Evolutionary conservation across 768 basidiomycete genomes (phyloP), one percentile per base, ranked within the genome.

Genomic region (Rhizopogon vesiculosus): DNA sequence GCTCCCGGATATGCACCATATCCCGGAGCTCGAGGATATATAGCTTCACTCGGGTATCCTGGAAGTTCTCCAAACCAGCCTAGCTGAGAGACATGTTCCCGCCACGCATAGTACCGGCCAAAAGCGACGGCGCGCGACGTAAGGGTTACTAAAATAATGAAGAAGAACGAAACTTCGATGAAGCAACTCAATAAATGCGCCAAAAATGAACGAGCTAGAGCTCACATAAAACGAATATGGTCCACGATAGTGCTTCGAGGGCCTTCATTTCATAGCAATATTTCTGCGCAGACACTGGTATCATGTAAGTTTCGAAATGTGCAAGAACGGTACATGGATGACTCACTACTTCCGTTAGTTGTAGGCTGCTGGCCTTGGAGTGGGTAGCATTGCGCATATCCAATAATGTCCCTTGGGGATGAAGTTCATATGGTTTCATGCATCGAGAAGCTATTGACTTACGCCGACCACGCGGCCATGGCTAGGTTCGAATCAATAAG

Each of bases 181-280:
- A 43, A 52, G 49, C 8, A 15, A 19, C 25, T 49, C 19, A 49
- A 33, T n/a, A 25, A 8, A 25, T 38, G 48, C 15, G 16, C 19
- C 19, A 45, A 22, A 22, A 59, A 16, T 12, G 41, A 28, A 50
- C 42, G 53, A 56, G 25, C 40, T 45, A 15, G 52, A 42, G 67
- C 78, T 33, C 42, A 81, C 80, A 76, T 45, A 78, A 61, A 55
- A 75, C 74, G 63, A 91, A 91, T 51, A 82, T 70, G 64, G 81
- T 76, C 90, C 90, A 91, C 0, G 89, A 90, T 66, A 91, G 81
- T 2, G 86, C 88, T 60, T 90, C 81, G 35, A 89, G 76, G 45
- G 84, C 84, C 69, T 87, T 89, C 85, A 91, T 87, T 64, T 89
- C 81, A 66, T 88, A 86, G 66, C 90, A 92, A 60, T 78, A 91